A percentile compares a stretch with the other conserved stretches of the same genome.
phyloP scores from a whole-genome alignment of 1,139 yeast genomes.

The Trichomonascaceae sp. region DNA sequence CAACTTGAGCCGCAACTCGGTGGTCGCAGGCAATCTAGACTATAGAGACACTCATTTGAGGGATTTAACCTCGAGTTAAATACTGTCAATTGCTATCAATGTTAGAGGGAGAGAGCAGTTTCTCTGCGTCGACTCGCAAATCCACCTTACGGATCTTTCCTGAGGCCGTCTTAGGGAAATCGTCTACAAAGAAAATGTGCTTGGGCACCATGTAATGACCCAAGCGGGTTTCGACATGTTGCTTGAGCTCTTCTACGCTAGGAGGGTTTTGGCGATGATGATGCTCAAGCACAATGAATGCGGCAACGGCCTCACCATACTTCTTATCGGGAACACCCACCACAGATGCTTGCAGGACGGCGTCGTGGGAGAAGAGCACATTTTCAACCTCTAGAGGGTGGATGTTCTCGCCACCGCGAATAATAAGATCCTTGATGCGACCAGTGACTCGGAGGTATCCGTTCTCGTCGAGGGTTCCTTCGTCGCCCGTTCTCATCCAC shows the following conservation, averaged over 20 bases:
- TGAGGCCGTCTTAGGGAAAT: constrained; percentile 24
- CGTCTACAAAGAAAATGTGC: constrained; percentile 18
- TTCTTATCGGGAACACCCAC: constrained; percentile 23
- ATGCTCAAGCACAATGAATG: constrained; percentile 17
- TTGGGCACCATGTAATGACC: constrained; percentile 24
- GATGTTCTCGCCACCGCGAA: constrained; percentile 27
- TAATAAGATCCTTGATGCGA: constrained; percentile 25
- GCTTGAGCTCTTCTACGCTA: constrained; percentile 12
- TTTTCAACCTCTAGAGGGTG: constrained; percentile 25
- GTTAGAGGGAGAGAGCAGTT: too few relatives aligned
- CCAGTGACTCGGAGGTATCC: constrained; percentile 24
- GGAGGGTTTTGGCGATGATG: constrained; percentile 8
- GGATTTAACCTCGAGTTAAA: too few relatives aligned
- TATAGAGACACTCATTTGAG: too few relatives aligned
- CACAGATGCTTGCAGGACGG: constrained; percentile 21
- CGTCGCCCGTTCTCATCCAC: constrained; percentile 28
- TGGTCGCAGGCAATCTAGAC: too few relatives aligned
- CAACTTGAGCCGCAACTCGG: too few relatives aligned
- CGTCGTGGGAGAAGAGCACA: constrained; percentile 19
- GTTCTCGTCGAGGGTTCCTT: constrained; percentile 21
- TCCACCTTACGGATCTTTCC: constrained; percentile 26
- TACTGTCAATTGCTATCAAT: too few relatives aligned
- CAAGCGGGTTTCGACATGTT: constrained; percentile 15
- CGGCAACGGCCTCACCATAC: constrained; percentile 25
- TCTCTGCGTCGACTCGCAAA: constrained; percentile 6